Evolutionary conservation across 179 eudicot species (phyloP).

Genomic region (Vitellaria paradoxa): DNA sequence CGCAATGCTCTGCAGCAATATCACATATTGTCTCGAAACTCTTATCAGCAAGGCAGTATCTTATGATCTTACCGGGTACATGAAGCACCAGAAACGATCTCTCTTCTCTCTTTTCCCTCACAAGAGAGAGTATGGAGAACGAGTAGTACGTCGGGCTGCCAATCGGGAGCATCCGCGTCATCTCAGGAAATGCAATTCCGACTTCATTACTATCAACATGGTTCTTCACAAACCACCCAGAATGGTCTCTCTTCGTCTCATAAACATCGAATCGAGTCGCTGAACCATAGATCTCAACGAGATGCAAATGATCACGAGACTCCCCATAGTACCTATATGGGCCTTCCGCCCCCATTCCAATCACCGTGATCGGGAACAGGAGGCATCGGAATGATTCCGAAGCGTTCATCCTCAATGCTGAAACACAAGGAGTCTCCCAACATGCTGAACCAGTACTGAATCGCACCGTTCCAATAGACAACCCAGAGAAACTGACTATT

Average conservation of each 20-base stretch:
- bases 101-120: slow-evolving; percentile 17
- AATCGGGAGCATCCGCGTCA: slow-evolving; percentile 1
- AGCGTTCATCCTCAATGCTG: slow-evolving; percentile 12
- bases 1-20: too few species aligned
- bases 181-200: slow-evolving; percentile 17
- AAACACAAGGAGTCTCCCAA: slow-evolving; percentile 5
- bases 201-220: slow-evolving; percentile 12
- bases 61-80: slow-evolving; percentile 16
- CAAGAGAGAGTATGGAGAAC: slow-evolving; percentile 11
- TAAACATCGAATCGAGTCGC: slow-evolving; percentile 9
- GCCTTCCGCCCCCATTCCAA: background rate
- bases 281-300: slow-evolving; percentile 8
- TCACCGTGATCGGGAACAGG: background rate
- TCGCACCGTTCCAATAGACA: slow-evolving; percentile 18
- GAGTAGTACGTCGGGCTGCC: background rate
- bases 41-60: slow-evolving; percentile 18
- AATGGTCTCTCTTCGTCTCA: slow-evolving; percentile 27
- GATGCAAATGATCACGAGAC: slow-evolving; percentile 17
- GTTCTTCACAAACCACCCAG: slow-evolving; percentile 33
- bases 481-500: background rate
- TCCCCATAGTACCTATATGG: background rate
- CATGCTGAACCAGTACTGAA: slow-evolving; percentile 13
- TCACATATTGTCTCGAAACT: too few species aligned
- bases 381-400: slow-evolving; percentile 7
- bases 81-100: slow-evolving; percentile 25